Evolutionary conservation across 495 filamentous ascomycete species (phyloP).

Genomic region (Daldinia bambusicola): DNA sequence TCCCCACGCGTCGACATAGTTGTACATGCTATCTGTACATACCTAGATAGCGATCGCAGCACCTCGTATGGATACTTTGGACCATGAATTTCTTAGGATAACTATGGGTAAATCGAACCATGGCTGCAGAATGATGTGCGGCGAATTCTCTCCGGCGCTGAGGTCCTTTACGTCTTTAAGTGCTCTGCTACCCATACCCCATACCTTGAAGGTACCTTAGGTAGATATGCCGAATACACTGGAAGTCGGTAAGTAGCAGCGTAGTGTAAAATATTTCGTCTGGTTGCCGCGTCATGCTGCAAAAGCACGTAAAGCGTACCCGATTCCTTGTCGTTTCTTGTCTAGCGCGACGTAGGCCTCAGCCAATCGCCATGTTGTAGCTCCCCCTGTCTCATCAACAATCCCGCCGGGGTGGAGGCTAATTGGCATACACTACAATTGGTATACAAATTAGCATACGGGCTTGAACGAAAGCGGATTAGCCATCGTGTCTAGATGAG

Average conservation of each 20-base stretch:
- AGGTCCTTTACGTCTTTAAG: conserved; percentile 15
- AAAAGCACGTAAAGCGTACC: conserved; percentile 26
- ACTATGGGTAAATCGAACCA: conserved; percentile 33
- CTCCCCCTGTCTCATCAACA: conserved; percentile 47
- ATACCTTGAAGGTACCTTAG: too few species aligned
- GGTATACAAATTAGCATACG: conserved; percentile 5
- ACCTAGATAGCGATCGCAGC: conserved; percentile 18
- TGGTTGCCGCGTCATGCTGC: conserved; percentile 42
- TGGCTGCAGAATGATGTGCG: conserved; percentile 40
- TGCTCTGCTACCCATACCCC: neutral
- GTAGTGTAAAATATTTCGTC: conserved; percentile 27
- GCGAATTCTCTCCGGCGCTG: conserved; percentile 33
- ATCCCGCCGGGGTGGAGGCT: conserved; percentile 38
- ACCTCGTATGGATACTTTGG: neutral
- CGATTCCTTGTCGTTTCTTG: conserved; percentile 47
- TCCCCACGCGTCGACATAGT: conserved; percentile 9
- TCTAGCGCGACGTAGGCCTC: conserved; percentile 50
- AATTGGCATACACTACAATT: conserved; percentile 24
- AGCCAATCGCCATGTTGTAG: conserved; percentile 47
- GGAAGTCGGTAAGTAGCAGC: too few species aligned
- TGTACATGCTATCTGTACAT: too few species aligned
- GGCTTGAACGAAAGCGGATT: conserved; percentile 31
- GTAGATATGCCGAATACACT: too few species aligned
- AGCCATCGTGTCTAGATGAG: conserved; percentile 25
- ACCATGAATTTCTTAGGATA: conserved; percentile 19